Base-by-base conservation (phyloP, 1,284 basidiomycete species). In the Vanrija pseudolonga region DNA sequence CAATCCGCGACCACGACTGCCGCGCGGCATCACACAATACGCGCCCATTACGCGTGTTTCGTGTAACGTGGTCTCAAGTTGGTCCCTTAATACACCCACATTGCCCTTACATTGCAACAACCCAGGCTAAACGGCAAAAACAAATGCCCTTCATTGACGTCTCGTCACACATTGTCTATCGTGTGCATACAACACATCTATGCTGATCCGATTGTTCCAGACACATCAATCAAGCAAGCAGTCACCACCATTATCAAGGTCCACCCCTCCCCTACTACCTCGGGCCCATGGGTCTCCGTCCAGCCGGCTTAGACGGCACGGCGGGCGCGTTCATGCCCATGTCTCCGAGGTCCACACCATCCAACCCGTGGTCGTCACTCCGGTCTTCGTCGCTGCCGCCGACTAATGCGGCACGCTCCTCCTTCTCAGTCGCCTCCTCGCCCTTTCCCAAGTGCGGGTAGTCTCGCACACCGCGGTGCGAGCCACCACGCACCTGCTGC, bases 401-500 rank as follows among this genome's bases (percentile, higher is more conserved):
- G 8, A 71, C 69, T 28, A 72, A 50, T 3, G 57, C 68, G 15
- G 47, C 48, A 6, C 71, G 59, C 53, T 73, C 69, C 51, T 67
- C 65, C 18, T 55, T 56, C 43, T 73, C 71, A n/a, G 50, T 32
- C 2, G 49, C 64, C 19, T 37, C 43, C 15, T 65, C 65, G 20
- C 50, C 40, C 45, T 61, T 61, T 14, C 46, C 36, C 20, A 66
- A 23, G 51, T 69, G 66, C n/a, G 71, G 71, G 50, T 71, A 71
- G 53, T 72, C 69, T 40, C 56, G 57, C 28, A 56, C 60, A 1
- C 64, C 65, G 4, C 68, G 53, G 56, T 61, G 57, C 3, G 58
- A 19, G 2, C 67, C 65, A 8, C 68, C 66, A 7, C 67, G 61
- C 15, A 48, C 42, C 40, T 45, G 26, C 23, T 45, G 26, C 23